Evolutionary conservation across 352 stramenopile species (phyloP), one percentile per base, ranked within the genome.

Genomic region (Phytophthora cactorum): DNA sequence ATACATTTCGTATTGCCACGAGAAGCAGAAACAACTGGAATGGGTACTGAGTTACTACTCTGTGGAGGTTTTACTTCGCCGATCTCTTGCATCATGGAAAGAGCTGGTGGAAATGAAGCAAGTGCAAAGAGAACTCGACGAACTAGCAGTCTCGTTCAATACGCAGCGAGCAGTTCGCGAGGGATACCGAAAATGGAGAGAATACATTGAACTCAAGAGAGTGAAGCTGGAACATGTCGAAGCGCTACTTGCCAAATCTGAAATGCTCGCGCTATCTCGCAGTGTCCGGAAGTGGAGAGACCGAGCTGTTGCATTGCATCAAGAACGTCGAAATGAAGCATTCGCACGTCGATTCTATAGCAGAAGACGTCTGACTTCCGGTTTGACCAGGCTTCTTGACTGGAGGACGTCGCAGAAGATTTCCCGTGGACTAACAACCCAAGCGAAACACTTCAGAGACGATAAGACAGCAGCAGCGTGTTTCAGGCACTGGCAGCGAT

Each of bases 11-110:
- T 51, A 50, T 44, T 62, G 70, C 17, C 54, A 52, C 25, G 55
- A 73, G 12, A 70, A 76, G 47, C 63, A 78, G 6, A 51, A 80
- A 7, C 60, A 61, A 45, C 17, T 71, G 4, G 54, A 51, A 9
- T 73, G 75, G 45, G 72, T 67, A 9, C 34, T 80, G 2, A 64
- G 59, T 10, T 76, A 78, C 34, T 80, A 78, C 43, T 74, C 68
- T 8, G 58, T 65, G 5, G 43, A 66, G 4, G 55, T 82, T 32
- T 41, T 80, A 10, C 71, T 78, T 17, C 61, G 58, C 25, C 58
- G 59, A 15, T 74, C 55, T 9, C 46, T 79, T 8, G 8, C 1
- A 4, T 58, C 59, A 7, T 79, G 74, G 74, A 68, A 70, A 43
- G 28, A 51, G 10, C 31, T 68, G 7, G 28, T 76, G 4, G 29